Evolutionary conservation across 805 yeast species (phyloP).

Genomic region (Ogataea methanolica): DNA sequence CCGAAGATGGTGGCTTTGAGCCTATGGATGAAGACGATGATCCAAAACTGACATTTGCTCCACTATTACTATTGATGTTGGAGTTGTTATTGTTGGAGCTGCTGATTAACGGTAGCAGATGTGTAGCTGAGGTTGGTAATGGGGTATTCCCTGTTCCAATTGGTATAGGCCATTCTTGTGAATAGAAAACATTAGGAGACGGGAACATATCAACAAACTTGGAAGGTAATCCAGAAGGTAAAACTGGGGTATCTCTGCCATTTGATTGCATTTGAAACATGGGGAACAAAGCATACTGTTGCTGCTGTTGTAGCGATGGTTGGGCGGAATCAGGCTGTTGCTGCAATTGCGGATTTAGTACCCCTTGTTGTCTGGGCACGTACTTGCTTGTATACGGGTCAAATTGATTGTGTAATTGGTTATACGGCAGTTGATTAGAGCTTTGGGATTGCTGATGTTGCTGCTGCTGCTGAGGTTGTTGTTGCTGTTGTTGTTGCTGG

Average conservation of each 20-base stretch:
- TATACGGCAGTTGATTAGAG: neutral
- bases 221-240: constrained; percentile 64
- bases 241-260: constrained; percentile 57
- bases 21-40: neutral
- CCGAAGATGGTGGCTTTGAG: neutral
- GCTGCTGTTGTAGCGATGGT: constrained; percentile 3
- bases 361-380: constrained; percentile 26
- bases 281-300: constrained; percentile 3
- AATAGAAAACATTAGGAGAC: constrained; percentile 74
- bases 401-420: constrained; percentile 2
- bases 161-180: constrained; percentile 49
- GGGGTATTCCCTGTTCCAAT: constrained; percentile 42
- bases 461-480: constrained; percentile 10
- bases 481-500: constrained; percentile 13
- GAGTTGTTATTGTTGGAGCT: constrained; percentile 7
- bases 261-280: constrained; percentile 6
- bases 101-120: constrained; percentile 15
- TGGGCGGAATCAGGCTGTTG: constrained; percentile 16
- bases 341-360: constrained; percentile 14
- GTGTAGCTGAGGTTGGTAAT: constrained; percentile 28
- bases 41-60: neutral
- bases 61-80: constrained; percentile 1
- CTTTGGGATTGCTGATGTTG: neutral
- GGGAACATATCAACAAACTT: constrained; percentile 73
- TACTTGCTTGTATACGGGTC: constrained; percentile 8